Evolutionary conservation across 495 filamentous ascomycete genomes (phyloP).

Genomic region (Cercophora scortea): DNA sequence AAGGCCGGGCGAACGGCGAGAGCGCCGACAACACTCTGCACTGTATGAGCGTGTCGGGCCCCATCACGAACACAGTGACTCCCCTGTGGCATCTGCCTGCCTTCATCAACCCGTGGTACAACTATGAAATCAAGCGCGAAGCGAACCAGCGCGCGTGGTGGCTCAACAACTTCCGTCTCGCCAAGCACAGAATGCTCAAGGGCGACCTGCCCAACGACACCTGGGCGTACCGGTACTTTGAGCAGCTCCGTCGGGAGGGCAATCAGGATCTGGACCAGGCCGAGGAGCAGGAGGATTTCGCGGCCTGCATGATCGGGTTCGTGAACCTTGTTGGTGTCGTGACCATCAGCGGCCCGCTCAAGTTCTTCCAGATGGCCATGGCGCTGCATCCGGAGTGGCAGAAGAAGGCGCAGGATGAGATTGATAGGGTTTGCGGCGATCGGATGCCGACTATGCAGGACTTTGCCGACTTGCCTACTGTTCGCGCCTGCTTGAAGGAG

Average conservation of each 20-base stretch:
- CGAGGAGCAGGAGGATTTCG: slow-evolving; percentile 35
- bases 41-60: slow-evolving; percentile 41
- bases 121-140: slow-evolving; percentile 34
- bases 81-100: slow-evolving; percentile 36
- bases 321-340: slow-evolving; percentile 40
- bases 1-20: slow-evolving; percentile 33
- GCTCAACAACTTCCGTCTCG: slow-evolving; percentile 30
- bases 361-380: slow-evolving; percentile 45
- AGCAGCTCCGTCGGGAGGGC: slow-evolving; percentile 30
- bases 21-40: slow-evolving; percentile 37
- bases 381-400: slow-evolving; percentile 39
- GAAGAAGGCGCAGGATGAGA: slow-evolving; percentile 46
- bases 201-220: slow-evolving; percentile 34
- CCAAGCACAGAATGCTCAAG: slow-evolving; percentile 29
- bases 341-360: slow-evolving; percentile 38
- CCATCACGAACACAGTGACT: slow-evolving; percentile 39
- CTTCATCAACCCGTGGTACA: slow-evolving; percentile 37
- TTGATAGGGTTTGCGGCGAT: slow-evolving; percentile 50
- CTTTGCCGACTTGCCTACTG: slow-evolving; percentile 36
- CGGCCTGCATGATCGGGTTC: slow-evolving; percentile 41
- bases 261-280: slow-evolving; percentile 28
- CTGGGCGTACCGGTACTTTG: slow-evolving; percentile 40
- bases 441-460: slow-evolving; percentile 42
- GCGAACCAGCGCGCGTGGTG: slow-evolving; percentile 35
- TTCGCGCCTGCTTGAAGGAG: slow-evolving; percentile 54